Conservation (phyloP, 495 filamentous ascomycete genomes). For the Aspergillus wentii region DNA sequence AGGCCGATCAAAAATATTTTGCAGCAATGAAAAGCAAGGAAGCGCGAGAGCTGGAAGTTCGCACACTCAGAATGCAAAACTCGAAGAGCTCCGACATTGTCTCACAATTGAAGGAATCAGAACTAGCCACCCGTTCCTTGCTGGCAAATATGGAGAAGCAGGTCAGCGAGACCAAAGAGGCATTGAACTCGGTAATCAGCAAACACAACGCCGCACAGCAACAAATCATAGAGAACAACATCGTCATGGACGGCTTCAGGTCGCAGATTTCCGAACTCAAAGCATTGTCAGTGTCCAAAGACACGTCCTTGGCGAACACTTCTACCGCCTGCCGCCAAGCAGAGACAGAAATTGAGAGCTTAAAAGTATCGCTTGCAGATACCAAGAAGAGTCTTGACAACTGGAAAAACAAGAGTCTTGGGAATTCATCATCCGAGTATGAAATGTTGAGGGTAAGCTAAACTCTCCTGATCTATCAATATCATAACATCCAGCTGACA, state of each 20-base stretch:
- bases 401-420: slow-evolving; percentile 75
- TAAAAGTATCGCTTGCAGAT: slow-evolving; percentile 67
- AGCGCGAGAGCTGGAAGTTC: slow-evolving; percentile 68
- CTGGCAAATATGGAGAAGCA: slow-evolving; percentile 89
- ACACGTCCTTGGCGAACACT: slow-evolving; percentile 48
- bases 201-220: slow-evolving; percentile 72
- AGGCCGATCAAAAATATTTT: slow-evolving; percentile 97
- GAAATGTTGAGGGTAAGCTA: slow-evolving; percentile 74
- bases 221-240: slow-evolving; percentile 59
- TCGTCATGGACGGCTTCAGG: slow-evolving; percentile 66
- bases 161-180: slow-evolving; percentile 70
- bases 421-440: slow-evolving; percentile 75
- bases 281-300: slow-evolving; percentile 66
- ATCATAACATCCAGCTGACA: slow-evolving; percentile 28
- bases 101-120: slow-evolving; percentile 84
- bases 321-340: slow-evolving; percentile 60
- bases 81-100: slow-evolving; percentile 91
- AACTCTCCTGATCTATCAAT: not conserved
- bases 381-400: slow-evolving; percentile 71
- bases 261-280: slow-evolving; percentile 72
- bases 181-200: slow-evolving; percentile 56
- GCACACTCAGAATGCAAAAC: slow-evolving; percentile 74
- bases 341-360: slow-evolving; percentile 68
- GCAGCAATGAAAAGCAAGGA: slow-evolving; percentile 91
- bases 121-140: slow-evolving; percentile 52